Conservation (phyloP, 139 green algal genomes). For the Chlorella sorokiniana region DNA sequence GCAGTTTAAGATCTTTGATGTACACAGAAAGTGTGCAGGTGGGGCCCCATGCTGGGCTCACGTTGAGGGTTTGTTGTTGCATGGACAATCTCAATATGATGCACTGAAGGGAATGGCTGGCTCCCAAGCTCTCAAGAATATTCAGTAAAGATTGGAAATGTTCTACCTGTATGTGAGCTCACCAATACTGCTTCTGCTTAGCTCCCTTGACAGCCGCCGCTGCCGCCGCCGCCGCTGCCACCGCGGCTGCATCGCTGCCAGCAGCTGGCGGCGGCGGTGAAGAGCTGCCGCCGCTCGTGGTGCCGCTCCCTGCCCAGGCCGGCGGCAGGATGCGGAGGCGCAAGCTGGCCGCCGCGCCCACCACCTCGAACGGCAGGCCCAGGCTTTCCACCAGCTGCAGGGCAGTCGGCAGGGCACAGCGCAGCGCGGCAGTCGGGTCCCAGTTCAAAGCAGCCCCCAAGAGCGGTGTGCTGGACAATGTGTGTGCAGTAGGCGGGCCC, state of each 20-base stretch:
- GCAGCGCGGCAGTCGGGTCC: background rate
- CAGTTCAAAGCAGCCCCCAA: background rate
- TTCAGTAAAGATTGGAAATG: too few relatives aligned
- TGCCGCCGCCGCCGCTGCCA: background rate
- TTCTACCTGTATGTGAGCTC: too few relatives aligned
- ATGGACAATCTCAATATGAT: too few relatives aligned
- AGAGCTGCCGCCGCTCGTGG: background rate
- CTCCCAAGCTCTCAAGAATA: too few relatives aligned
- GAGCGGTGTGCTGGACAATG: too few relatives aligned
- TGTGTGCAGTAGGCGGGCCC: background rate
- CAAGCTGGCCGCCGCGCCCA: constrained; percentile 7
- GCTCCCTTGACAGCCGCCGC: background rate
- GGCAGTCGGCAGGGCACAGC: background rate
- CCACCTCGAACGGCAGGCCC: constrained; percentile 31
- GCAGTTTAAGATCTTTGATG: too few relatives aligned
- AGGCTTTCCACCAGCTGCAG: constrained; percentile 15
- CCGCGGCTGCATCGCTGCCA: background rate
- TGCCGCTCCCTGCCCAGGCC: background rate
- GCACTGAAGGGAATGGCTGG: too few relatives aligned
- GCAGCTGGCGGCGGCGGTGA: background rate
- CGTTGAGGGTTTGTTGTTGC: too few relatives aligned
- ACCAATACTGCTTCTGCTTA: constrained; percentile 16
- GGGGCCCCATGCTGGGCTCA: too few relatives aligned
- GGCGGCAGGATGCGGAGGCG: constrained; percentile 47
- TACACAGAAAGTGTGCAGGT: too few relatives aligned